Evolutionary conservation across 371 early-diverging fungal genomes (phyloP).

Genomic region (Sporodiniella umbellata): DNA sequence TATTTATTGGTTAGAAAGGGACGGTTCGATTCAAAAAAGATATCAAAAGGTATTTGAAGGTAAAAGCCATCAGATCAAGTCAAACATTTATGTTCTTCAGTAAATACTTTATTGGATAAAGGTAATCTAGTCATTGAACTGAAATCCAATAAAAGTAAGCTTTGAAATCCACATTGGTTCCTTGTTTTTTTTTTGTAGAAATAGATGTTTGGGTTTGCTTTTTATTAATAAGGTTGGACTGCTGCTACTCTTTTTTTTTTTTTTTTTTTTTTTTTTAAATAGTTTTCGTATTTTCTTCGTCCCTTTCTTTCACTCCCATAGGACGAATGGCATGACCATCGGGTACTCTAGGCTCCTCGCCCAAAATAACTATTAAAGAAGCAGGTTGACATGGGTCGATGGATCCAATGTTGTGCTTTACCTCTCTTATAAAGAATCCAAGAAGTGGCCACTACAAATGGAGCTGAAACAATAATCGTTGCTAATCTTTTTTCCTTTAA

Average conservation of each 20-base stretch:
- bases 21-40: slow-evolving; percentile 84
- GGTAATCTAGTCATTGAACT: slow-evolving; percentile 35
- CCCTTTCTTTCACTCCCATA: slow-evolving; percentile 33
- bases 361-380: slow-evolving; percentile 43
- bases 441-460: slow-evolving; percentile 37
- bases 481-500: slow-evolving; percentile 28
- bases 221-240: too few species aligned
- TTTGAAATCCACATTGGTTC: slow-evolving; percentile 3
- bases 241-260: too few species aligned
- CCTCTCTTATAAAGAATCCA: slow-evolving; percentile 49
- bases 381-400: too few species aligned
- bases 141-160: slow-evolving; percentile 25
- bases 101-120: slow-evolving; percentile 32
- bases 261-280: not conserved
- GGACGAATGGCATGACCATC: slow-evolving; percentile 43
- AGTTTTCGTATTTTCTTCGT: slow-evolving; percentile 15
- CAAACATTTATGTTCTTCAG: slow-evolving; percentile 18
- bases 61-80: slow-evolving; percentile 43
- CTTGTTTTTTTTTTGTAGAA: not conserved
- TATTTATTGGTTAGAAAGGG: slow-evolving; percentile 81
- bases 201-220: too few species aligned
- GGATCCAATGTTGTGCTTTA: slow-evolving; percentile 6
- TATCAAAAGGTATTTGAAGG: slow-evolving; percentile 79
- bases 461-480: slow-evolving; percentile 43
- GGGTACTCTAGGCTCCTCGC: slow-evolving; percentile 34